phyloP scores from a whole-genome alignment of 163 green algal species.

The Smithsoniella earleae region DNA sequence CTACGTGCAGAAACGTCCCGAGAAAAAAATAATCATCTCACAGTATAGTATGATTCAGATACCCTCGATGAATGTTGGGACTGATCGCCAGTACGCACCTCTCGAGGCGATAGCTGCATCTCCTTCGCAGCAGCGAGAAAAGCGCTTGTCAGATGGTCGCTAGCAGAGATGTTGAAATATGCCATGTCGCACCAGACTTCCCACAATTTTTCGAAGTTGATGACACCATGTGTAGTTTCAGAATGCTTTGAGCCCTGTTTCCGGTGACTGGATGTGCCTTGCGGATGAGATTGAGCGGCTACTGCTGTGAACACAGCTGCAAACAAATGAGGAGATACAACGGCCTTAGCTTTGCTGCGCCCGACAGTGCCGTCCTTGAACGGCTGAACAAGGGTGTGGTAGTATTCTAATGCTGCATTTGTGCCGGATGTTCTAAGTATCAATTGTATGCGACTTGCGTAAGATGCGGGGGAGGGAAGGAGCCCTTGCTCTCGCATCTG shows the following conservation, averaged over 20 bases:
- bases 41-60: too few species aligned
- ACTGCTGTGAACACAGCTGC: background rate
- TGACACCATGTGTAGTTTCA: background rate
- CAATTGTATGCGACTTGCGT: constrained; percentile 2
- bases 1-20: too few species aligned
- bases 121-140: constrained; percentile 11
- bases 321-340: background rate
- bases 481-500: background rate
- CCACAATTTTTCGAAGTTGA: background rate
- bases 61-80: background rate
- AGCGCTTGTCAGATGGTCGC: background rate
- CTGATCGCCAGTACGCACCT: background rate
- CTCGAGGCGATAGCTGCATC: background rate
- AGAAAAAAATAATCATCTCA: too few species aligned
- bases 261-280: background rate
- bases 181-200: constrained; percentile 1
- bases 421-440: background rate
- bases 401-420: background rate
- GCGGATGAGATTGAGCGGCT: background rate
- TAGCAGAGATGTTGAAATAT: background rate
- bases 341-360: too few species aligned
- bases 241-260: background rate
- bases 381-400: background rate
- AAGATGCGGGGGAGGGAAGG: background rate
- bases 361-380: background rate